phyloP scores from a whole-genome alignment of 2,329 filamentous ascomycete genomes.

The Fusarium metavorans region DNA sequence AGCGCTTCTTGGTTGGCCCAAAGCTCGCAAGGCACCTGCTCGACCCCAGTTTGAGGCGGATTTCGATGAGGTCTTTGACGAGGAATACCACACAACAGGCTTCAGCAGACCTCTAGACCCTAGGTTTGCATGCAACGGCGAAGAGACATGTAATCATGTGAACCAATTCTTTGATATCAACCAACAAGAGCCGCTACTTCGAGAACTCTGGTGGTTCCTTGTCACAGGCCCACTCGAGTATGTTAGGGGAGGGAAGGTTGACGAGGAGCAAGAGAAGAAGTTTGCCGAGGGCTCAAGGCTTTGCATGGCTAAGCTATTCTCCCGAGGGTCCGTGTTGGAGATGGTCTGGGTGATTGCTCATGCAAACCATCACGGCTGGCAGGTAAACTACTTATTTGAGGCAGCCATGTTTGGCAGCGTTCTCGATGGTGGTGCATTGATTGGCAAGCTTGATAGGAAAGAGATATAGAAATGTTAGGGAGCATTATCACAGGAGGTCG shows the following conservation, averaged over 20 bases:
- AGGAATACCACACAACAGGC: constrained; percentile 43
- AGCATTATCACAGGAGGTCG: neutral
- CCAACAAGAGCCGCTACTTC: constrained; percentile 23
- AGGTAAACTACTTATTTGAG: constrained; percentile 48
- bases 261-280: constrained; percentile 20
- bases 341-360: constrained; percentile 43
- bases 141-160: constrained; percentile 35
- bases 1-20: constrained; percentile 45
- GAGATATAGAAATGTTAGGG: neutral
- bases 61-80: constrained; percentile 48
- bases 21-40: constrained; percentile 44
- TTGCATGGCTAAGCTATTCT: constrained; percentile 41
- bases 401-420: constrained; percentile 51
- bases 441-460: constrained; percentile 46
- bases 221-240: constrained; percentile 33
- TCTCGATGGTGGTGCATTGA: constrained; percentile 44
- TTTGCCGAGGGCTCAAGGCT: constrained; percentile 33
- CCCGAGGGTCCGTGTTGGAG: constrained; percentile 30
- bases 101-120: constrained; percentile 39
- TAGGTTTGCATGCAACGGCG: constrained; percentile 27
- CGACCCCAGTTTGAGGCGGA: constrained; percentile 44
- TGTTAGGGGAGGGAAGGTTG: constrained; percentile 23
- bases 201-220: constrained; percentile 34
- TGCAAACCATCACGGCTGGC: constrained; percentile 45
- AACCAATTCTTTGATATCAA: constrained; percentile 10